These are phyloP conservation scores for Pseudogymnoascus verrucosus DNA, from an alignment of 2,329 filamentous ascomycete species.

Conservation along the genomic window DNA sequence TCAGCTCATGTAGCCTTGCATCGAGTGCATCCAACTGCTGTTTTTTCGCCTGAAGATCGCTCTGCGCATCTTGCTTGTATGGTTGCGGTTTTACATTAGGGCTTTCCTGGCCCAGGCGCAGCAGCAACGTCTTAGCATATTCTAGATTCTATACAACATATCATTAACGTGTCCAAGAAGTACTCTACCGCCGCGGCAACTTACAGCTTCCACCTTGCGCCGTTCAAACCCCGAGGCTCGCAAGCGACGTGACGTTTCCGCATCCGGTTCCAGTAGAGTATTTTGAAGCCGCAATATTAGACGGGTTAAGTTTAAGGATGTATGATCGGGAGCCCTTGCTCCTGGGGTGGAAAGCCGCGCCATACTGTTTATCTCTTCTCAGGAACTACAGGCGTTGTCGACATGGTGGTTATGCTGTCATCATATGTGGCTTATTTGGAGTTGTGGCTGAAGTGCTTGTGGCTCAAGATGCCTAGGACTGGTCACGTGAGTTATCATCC, in stretches of 20 bases:
- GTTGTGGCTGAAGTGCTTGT: conserved; percentile 4
- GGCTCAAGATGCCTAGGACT: neutral
- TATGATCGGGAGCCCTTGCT: conserved; percentile 15
- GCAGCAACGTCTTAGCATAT: conserved; percentile 60
- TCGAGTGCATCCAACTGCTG: conserved; percentile 58
- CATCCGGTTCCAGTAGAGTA: conserved; percentile 53
- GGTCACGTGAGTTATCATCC: neutral
- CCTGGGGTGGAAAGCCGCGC: conserved; percentile 6
- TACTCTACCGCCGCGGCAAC: conserved; percentile 18
- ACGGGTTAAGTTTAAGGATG: conserved; percentile 45
- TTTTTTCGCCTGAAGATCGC: conserved; percentile 56
- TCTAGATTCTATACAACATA: conserved; percentile 54
- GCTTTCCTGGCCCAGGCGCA: conserved; percentile 63
- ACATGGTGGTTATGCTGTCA: conserved; percentile 5
- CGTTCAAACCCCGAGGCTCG: conserved; percentile 59
- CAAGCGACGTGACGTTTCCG: conserved; percentile 49
- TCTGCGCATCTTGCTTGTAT: conserved; percentile 53
- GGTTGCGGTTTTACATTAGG: conserved; percentile 48
- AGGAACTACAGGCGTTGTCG: neutral
- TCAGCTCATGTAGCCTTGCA: conserved; percentile 59
- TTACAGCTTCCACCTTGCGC: conserved; percentile 46
- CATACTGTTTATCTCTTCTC: conserved; percentile 5
- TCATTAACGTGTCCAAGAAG: neutral
- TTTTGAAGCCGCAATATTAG: conserved; percentile 59
- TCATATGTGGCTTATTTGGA: conserved; percentile 3